These are phyloP conservation scores for Ligustrum vulgare DNA, from an alignment of 257 asterid genomes.

Conservation along the genomic window DNA sequence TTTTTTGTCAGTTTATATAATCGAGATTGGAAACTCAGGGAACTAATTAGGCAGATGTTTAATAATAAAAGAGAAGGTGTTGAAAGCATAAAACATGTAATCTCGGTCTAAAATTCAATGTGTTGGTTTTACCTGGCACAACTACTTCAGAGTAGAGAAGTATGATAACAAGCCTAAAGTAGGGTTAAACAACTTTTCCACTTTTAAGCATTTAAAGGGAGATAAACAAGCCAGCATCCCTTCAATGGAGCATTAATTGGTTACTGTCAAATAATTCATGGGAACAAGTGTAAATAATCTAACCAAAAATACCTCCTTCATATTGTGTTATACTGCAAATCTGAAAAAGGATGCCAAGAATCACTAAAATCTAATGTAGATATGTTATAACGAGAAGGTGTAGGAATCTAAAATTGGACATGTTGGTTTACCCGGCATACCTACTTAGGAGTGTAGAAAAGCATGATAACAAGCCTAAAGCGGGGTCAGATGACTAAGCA, in stretches of 20 bases:
- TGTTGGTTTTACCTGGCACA: constrained; percentile 7
- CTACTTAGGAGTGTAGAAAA: constrained; percentile 11
- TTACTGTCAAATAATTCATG: neutral
- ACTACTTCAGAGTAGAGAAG: constrained; percentile 2
- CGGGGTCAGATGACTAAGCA: neutral
- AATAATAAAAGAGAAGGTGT: constrained; percentile 4
- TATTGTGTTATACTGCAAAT: neutral
- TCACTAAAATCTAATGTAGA: neutral
- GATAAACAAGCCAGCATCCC: neutral
- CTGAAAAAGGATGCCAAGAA: neutral
- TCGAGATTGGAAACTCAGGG: constrained; percentile 1
- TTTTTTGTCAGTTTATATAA: neutral
- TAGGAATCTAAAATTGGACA: neutral
- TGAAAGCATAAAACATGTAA: constrained; percentile 9
- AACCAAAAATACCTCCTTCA: neutral
- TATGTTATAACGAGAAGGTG: constrained; percentile 2
- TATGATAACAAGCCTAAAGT: neutral
- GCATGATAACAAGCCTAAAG: neutral
- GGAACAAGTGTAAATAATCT: neutral
- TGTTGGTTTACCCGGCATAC: neutral
- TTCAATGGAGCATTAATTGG: constrained; percentile 4
- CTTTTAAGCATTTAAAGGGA: neutral
- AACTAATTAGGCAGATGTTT: constrained; percentile 10
- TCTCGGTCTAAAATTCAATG: neutral
- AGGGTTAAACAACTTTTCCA: neutral